Evolutionary conservation across 768 basidiomycete genomes (phyloP).

Genomic region (Vararia minispora): DNA sequence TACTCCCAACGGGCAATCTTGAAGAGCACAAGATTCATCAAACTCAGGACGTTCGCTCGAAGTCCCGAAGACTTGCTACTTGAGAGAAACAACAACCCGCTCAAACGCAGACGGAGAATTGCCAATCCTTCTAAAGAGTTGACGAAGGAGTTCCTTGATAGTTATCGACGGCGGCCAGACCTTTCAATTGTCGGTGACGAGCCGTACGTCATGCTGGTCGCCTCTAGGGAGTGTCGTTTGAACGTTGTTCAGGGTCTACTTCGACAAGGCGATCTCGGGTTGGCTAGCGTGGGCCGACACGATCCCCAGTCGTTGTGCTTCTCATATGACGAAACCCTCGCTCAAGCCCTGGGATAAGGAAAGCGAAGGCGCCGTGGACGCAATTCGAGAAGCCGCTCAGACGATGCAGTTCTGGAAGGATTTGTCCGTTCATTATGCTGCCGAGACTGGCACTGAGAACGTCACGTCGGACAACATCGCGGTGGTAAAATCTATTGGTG

Average conservation of each 20-base stretch:
- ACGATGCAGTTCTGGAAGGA: slow-evolving; percentile 55
- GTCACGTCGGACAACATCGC: slow-evolving; percentile 63
- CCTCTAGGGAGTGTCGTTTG: slow-evolving; percentile 1
- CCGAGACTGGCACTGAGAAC: slow-evolving; percentile 62
- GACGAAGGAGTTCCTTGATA: slow-evolving; percentile 42
- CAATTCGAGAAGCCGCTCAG: slow-evolving; percentile 35
- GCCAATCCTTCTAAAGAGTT: slow-evolving; percentile 35
- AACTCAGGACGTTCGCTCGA: slow-evolving; percentile 61
- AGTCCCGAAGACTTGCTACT: slow-evolving; percentile 48
- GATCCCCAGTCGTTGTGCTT: slow-evolving; percentile 34
- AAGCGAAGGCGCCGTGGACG: slow-evolving; percentile 38
- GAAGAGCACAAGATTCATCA: slow-evolving; percentile 68
- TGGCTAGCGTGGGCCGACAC: slow-evolving; percentile 56
- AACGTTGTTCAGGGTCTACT: slow-evolving; percentile 30
- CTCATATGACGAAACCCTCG: slow-evolving; percentile 36
- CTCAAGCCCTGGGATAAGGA: slow-evolving; percentile 49
- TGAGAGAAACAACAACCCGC: slow-evolving; percentile 54
- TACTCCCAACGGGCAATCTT: slow-evolving; percentile 67
- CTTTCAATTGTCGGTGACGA: slow-evolving; percentile 20
- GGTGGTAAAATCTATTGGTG: slow-evolving; percentile 67
- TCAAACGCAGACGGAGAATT: slow-evolving; percentile 40
- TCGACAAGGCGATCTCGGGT: slow-evolving; percentile 48
- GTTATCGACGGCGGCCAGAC: slow-evolving; percentile 43
- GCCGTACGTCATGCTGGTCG: slow-evolving; percentile 30
- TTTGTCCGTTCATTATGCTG: slow-evolving; percentile 56